Evolutionary conservation across 1,284 basidiomycete genomes (phyloP).

Genomic region (Cutaneotrichosporon cyanovorans): DNA sequence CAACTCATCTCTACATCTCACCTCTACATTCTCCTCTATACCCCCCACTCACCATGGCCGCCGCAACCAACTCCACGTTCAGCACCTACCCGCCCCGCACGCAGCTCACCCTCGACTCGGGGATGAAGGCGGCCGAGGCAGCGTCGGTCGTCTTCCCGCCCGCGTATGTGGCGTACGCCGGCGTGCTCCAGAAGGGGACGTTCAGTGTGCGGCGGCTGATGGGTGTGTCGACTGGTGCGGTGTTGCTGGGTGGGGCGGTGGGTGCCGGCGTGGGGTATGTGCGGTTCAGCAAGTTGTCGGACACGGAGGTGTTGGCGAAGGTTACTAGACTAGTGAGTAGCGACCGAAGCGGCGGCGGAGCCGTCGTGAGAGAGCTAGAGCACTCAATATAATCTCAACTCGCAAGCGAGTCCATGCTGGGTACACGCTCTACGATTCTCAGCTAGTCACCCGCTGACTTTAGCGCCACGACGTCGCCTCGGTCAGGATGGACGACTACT

Average conservation of each 20-base stretch:
- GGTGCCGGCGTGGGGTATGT: conserved; percentile 26
- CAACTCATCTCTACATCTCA: too few relatives aligned
- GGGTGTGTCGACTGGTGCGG: conserved; percentile 15
- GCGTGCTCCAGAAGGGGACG: conserved; percentile 21
- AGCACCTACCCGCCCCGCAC: conserved; percentile 18
- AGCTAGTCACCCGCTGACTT: conserved; percentile 2
- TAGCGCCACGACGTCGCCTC: conserved; percentile 31
- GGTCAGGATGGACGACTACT: conserved; percentile 41
- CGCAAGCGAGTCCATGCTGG: not conserved
- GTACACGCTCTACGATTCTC: not conserved
- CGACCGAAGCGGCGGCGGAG: too few relatives aligned
- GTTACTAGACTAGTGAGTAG: conserved; percentile 35
- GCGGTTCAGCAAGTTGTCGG: conserved; percentile 23
- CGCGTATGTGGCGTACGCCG: conserved; percentile 28
- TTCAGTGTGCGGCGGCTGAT: conserved; percentile 33
- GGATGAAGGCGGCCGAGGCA: conserved; percentile 37
- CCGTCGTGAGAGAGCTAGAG: not conserved
- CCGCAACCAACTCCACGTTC: conserved; percentile 27
- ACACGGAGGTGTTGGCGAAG: conserved; percentile 26
- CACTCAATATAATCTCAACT: not conserved
- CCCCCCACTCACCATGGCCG: conserved; percentile 22
- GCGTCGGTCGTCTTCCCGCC: conserved; percentile 34
- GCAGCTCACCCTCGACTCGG: conserved; percentile 30
- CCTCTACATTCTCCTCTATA: too few relatives aligned
- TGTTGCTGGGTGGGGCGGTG: conserved; percentile 19